Base-by-base conservation (phyloP, 192 early-diverging fungal genomes). In the Podila epicladia region DNA sequence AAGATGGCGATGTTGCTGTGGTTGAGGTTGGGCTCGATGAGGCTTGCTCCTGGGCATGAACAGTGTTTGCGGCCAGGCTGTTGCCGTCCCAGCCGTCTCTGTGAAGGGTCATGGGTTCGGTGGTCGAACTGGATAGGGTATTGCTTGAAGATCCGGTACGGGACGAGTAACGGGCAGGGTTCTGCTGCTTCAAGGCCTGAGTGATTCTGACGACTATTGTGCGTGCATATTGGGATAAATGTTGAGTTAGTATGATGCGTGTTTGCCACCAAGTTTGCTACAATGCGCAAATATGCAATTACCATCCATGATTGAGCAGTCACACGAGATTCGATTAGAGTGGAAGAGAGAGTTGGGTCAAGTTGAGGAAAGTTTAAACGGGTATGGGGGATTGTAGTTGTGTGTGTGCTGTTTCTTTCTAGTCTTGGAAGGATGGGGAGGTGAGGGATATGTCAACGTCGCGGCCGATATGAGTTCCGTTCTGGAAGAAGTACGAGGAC, bases 401-500 rank as follows among this genome's bases (percentile, higher is more conserved):
- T 24, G 22, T 19, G 48, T 8, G 51, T 58, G 31, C 29, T 67
- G 19, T 41, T 29, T 20, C 50, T 0, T 31, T 11, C 7, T 57
- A 24, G 53, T 12, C 32, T 29, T 26, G 12, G 49, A 13, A 26
- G 32, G 41, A 58, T 15, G 67, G 22, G 24, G 29, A 8, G 68
- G 31, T 7, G 31, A 26, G 17, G 24, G 68, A 24, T 79, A 79
- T 79, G 59, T 79, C 76, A 29, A 79, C 76, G 76, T 79, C 76
- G 76, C 76, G 76, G 41, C 76, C 76, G 65, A 79, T 79, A 69
- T 79, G 76, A 41, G 57, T 79, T 72, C 76, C 76, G 76, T 79
- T 79, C 70, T 79, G 76, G 76, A 79, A 79, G 67, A 79, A 79
- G 76, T 79, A 79, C 76, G 76, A 79, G 70, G 70, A 72, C 76